A percentile compares a stretch with the other conserved stretches of the same genome.
These are phyloP conservation scores for Gossypium davidsonii DNA, from an alignment of 441 rosid genomes.

Conservation along the genomic window DNA sequence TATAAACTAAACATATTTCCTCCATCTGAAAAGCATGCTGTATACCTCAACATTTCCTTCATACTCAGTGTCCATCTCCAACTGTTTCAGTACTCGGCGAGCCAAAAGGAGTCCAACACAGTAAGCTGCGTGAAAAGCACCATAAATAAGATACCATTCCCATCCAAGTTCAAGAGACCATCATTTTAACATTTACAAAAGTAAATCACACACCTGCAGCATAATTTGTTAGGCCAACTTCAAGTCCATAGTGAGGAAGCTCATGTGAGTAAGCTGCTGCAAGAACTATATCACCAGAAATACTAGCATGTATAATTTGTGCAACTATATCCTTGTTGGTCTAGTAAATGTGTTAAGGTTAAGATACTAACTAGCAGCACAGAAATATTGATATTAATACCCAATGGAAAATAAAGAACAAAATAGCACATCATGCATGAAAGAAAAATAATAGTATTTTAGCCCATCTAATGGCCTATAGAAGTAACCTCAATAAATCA, in stretches of 20 bases:
- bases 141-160: neutral
- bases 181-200: neutral
- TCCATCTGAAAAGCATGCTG: neutral
- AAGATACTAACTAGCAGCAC: too few species aligned
- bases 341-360: constrained; percentile 28
- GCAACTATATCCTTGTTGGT: constrained; percentile 60
- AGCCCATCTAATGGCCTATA: neutral
- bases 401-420: neutral
- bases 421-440: neutral
- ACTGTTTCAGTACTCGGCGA: constrained; percentile 52
- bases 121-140: neutral
- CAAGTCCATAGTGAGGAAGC: constrained; percentile 62
- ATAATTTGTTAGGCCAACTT: constrained; percentile 69
- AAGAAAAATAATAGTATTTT: neutral
- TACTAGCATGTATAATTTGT: constrained; percentile 46
- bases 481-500: neutral
- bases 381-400: neutral
- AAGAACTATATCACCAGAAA: constrained; percentile 58
- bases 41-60: constrained; percentile 68
- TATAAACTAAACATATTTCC: neutral
- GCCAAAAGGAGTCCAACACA: neutral
- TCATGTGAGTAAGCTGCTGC: constrained; percentile 75
- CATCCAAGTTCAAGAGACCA: neutral
- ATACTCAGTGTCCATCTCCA: constrained; percentile 63
- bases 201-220: constrained; percentile 50